phyloP scores from a whole-genome alignment of 768 basidiomycete genomes.

The Tricholoma flavovirens region DNA sequence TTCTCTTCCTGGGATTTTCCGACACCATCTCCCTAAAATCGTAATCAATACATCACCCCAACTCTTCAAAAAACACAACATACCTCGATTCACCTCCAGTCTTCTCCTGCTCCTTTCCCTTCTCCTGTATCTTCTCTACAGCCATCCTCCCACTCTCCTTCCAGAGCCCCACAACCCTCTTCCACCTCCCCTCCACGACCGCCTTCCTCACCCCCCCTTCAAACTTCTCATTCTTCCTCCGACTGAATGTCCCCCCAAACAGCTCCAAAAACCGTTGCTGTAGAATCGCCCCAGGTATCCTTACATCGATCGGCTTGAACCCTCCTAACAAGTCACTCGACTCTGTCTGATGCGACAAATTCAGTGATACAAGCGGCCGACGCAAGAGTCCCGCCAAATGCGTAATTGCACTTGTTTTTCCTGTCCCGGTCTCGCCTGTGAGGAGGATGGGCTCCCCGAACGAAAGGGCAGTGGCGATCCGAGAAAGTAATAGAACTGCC shows the following conservation, averaged over 20 bases:
- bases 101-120: slow-evolving; percentile 13
- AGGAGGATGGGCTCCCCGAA: slow-evolving; percentile 81
- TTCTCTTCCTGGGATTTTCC: slow-evolving; percentile 21
- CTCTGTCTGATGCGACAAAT: slow-evolving; percentile 95
- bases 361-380: slow-evolving; percentile 78
- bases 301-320: slow-evolving; percentile 91
- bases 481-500: slow-evolving; percentile 71
- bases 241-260: slow-evolving; percentile 84
- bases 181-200: slow-evolving; percentile 81
- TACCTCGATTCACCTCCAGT: slow-evolving; percentile 16
- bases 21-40: neutral
- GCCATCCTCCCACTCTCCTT: slow-evolving; percentile 69
- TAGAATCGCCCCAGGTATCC: slow-evolving; percentile 64
- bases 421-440: slow-evolving; percentile 98
- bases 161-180: slow-evolving; percentile 78
- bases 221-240: slow-evolving; percentile 83
- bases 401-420: slow-evolving; percentile 91
- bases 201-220: slow-evolving; percentile 78
- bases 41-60: neutral
- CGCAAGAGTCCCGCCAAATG: slow-evolving; percentile 77
- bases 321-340: slow-evolving; percentile 91
- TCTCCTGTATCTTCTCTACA: slow-evolving; percentile 49
- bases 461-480: slow-evolving; percentile 68
- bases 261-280: slow-evolving; percentile 73
- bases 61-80: slow-evolving; percentile 5